These are phyloP conservation scores for Ophiobolus disseminans DNA, from an alignment of 2,329 filamentous ascomycete genomes.

Conservation along the genomic window DNA sequence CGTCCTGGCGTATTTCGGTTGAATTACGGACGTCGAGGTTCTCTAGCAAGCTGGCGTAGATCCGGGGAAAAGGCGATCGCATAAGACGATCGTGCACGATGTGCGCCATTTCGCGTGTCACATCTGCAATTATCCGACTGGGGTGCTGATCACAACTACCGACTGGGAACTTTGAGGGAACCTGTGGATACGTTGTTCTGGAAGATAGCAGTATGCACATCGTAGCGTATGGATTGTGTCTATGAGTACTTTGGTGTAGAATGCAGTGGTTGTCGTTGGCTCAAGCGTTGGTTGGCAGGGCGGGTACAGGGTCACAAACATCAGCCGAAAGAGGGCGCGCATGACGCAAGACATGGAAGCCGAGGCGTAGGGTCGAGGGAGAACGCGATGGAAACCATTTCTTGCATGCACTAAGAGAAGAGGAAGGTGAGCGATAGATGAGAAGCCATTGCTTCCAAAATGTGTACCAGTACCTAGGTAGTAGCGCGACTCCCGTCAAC, in stretches of 20 bases:
- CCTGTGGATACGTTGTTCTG: too few relatives aligned
- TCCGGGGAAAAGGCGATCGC: slow-evolving; percentile 35
- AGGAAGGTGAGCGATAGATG: not conserved
- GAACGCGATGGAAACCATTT: not conserved
- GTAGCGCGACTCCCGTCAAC: not conserved
- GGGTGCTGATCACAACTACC: too few relatives aligned
- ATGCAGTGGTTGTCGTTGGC: too few relatives aligned
- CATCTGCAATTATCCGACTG: slow-evolving; percentile 31
- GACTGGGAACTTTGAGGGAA: too few relatives aligned
- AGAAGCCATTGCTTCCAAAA: not conserved
- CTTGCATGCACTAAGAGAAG: not conserved
- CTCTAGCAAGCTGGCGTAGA: slow-evolving; percentile 15
- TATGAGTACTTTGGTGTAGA: too few relatives aligned
- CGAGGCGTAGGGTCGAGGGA: not conserved
- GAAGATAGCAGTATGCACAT: too few relatives aligned
- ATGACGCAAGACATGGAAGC: not conserved
- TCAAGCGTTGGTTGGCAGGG: slow-evolving; percentile 1
- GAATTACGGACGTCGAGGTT: not conserved
- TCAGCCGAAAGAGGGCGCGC: not conserved
- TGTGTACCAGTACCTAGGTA: too few relatives aligned
- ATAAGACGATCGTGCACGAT: slow-evolving; percentile 16
- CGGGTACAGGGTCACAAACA: slow-evolving; percentile 3
- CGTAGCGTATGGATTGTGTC: too few relatives aligned
- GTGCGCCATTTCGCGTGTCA: slow-evolving; percentile 26
- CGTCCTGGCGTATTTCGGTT: slow-evolving; percentile 3